Base-by-base conservation (phyloP, 352 stramenopile species). In the Globisporangium perplexum region DNA sequence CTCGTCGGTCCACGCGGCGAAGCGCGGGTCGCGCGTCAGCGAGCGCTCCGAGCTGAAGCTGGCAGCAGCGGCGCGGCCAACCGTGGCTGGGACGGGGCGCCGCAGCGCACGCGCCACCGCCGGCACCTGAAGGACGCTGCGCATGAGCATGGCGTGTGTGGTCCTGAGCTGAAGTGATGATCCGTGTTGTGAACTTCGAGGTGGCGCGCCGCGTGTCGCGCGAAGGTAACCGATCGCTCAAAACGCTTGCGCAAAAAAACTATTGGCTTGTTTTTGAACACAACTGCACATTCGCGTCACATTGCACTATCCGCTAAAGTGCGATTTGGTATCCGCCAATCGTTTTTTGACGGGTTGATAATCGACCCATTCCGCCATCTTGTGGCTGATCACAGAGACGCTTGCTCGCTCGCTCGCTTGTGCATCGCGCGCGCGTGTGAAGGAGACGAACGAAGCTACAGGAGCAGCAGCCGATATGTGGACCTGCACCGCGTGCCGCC, bases 401-500 rank as follows among this genome's bases (percentile, higher is more conserved):
- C n/a, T n/a, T 38, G 31, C 31, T 11, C 31, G 31, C 31, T 38
- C 36, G 18, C 36, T 8, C 3, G 18, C 38, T 11, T 23, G 38
- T n/a, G n/a, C n/a, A n/a, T n/a, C 7, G 15, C 38, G 38, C 23
- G 18, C 7, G 17, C 38, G 38, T 23, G 31, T 15, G 24, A 12
- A 39, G 23, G 23, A 24, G 26, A 2, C 28, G 22, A 7, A 12
- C 11, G 12, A 15, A 41, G 46, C 20, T 15, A 15, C 35, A 47
- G 7, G n/a, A 55, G 10, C 24, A 43, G 41, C 45, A 28, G 52
- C 18, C 33, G 33, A 10, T 0, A 95, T 93, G 84, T 76, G 73
- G 59, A 95, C 82, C 52, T 95, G 84, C 51, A 93, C 80, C 36
- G 84, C 84, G 24, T 95, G 84, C 64, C 72, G 78, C 41, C 63